These are phyloP conservation scores for Houttuynia cordata DNA, from an alignment of 164 flowering plant genomes.

Conservation along the genomic window DNA sequence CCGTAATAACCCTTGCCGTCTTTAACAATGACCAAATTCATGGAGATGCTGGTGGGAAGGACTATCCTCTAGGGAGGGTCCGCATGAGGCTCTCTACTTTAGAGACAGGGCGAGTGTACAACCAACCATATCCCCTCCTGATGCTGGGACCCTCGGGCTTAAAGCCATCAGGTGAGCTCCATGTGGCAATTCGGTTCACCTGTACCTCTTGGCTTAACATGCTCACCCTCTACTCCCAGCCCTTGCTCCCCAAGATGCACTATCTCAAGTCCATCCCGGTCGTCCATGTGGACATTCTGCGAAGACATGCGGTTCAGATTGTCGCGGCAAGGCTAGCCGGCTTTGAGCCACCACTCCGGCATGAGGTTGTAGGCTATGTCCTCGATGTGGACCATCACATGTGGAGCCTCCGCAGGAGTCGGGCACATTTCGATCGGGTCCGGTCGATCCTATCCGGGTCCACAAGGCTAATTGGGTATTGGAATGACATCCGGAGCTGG, in stretches of 20 bases:
- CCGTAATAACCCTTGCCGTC: slow-evolving; percentile 75
- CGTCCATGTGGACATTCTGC: slow-evolving; percentile 37
- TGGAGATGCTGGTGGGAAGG: slow-evolving; percentile 28
- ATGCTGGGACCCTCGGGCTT: slow-evolving; percentile 44
- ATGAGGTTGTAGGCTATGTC: slow-evolving; percentile 71
- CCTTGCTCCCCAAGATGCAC: slow-evolving; percentile 86
- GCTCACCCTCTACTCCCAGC: slow-evolving; percentile 53
- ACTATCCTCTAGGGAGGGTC: slow-evolving; percentile 70
- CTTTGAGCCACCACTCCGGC: slow-evolving; percentile 72
- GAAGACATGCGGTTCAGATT: slow-evolving; percentile 63
- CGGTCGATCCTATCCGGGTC: slow-evolving; percentile 44
- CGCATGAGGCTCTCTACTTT: slow-evolving; percentile 69
- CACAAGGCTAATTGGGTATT: slow-evolving; percentile 33
- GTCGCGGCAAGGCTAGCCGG: slow-evolving; percentile 54
- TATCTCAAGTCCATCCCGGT: slow-evolving; percentile 59
- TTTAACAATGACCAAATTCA: slow-evolving; percentile 57
- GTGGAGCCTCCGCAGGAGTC: slow-evolving; percentile 69
- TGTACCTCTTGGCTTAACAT: slow-evolving; percentile 73
- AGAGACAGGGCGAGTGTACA: slow-evolving; percentile 53
- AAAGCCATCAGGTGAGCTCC: slow-evolving; percentile 69
- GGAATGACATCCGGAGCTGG: slow-evolving; percentile 51
- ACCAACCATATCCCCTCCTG: slow-evolving; percentile 55
- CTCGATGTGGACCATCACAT: slow-evolving; percentile 60
- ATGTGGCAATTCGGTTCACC: slow-evolving; percentile 60
- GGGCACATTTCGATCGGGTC: slow-evolving; percentile 63